These are phyloP conservation scores for Delitschia confertaspora DNA, from an alignment of 495 filamentous ascomycete genomes.

Conservation along the genomic window DNA sequence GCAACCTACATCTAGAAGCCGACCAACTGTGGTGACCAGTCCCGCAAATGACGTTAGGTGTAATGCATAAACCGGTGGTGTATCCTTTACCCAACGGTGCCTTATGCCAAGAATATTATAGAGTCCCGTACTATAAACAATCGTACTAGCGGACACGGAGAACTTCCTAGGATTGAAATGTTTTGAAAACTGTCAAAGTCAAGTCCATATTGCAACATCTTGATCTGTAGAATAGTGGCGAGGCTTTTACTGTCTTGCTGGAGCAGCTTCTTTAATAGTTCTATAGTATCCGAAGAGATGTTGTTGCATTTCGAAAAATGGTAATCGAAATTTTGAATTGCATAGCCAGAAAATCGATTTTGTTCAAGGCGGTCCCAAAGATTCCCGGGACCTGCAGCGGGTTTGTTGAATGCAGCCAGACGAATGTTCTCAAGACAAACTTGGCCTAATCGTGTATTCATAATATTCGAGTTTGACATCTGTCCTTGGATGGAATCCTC, in stretches of 20 bases:
- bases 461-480: neutral
- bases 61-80: neutral
- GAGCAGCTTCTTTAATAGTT: neutral
- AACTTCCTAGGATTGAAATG: neutral
- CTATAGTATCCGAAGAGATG: constrained; percentile 1
- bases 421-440: constrained; percentile 3
- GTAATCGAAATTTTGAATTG: constrained; percentile 7
- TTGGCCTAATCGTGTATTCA: neutral
- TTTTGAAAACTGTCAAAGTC: neutral
- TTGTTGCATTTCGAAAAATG: neutral
- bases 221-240: constrained; percentile 1
- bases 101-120: constrained; percentile 1
- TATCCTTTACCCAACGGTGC: neutral
- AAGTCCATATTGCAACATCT: neutral
- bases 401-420: neutral
- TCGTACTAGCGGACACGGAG: neutral
- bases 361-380: neutral
- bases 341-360: constrained; percentile 1
- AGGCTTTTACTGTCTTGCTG: neutral
- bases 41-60: neutral
- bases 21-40: neutral
- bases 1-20: constrained; percentile 1
- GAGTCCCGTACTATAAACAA: constrained; percentile 5
- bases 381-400: neutral
- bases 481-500: neutral